These are phyloP conservation scores for Rhodosporidiobolus sp. DNA, from an alignment of 768 basidiomycete genomes.

Conservation along the genomic window DNA sequence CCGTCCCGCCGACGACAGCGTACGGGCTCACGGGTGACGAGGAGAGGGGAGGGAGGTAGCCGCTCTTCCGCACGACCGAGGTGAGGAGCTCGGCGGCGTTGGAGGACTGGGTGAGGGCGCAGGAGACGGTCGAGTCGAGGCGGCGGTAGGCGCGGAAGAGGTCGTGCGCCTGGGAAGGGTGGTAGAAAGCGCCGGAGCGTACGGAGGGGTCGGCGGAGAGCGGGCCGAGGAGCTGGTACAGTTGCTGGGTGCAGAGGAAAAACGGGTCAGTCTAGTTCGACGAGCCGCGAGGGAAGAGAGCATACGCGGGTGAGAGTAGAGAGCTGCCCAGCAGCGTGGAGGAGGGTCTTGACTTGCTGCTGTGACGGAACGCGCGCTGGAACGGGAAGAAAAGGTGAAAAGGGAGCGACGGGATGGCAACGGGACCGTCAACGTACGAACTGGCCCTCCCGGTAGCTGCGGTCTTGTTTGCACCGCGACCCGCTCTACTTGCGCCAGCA, in stretches of 20 bases:
- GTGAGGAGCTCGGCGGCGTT: not conserved
- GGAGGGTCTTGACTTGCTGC: slow-evolving; percentile 10
- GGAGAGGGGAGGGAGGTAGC: not conserved
- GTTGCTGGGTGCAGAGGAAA: not conserved
- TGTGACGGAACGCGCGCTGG: not conserved
- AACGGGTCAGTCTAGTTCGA: not conserved
- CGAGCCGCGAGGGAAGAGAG: not conserved
- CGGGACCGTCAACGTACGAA: not conserved
- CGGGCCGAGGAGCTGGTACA: not conserved
- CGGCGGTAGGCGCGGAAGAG: slow-evolving; percentile 16
- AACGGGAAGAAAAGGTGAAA: not conserved
- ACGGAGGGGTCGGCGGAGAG: slow-evolving; percentile 3
- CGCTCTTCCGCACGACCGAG: not conserved
- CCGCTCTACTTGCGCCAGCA: not conserved
- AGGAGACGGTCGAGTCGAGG: slow-evolving; percentile 1
- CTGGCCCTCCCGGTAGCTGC: not conserved
- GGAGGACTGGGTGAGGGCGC: not conserved
- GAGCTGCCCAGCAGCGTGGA: not conserved
- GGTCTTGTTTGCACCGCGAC: not conserved
- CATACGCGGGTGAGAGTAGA: not conserved
- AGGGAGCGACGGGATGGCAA: not conserved
- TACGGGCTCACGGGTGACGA: too few species aligned
- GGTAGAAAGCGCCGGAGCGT: not conserved
- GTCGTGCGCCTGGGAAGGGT: slow-evolving; percentile 1
- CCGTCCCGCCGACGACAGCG: not conserved